Base-by-base conservation (phyloP, 352 stramenopile species). In the Pythium plurisporium region DNA sequence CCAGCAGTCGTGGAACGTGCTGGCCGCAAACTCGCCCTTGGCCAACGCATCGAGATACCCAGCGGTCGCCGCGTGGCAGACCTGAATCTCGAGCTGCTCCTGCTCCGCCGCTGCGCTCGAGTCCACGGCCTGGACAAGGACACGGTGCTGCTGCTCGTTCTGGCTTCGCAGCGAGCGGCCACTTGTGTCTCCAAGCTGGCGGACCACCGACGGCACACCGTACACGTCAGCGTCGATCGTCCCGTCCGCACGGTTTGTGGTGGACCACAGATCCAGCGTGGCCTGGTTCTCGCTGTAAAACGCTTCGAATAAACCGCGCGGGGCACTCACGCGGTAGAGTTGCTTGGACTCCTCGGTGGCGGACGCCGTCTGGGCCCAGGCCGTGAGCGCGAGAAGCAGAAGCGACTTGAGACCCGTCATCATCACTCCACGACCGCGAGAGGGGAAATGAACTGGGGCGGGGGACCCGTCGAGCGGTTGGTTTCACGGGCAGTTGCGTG, bases 1-100 rank as follows among this genome's bases (percentile, higher is more conserved):
- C 57, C 66, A 75, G 43, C 68, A 75, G 41, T 72, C 55, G 46
- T 72, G 69, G 48, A 75, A 75, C 3, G 27, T 43, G 31, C 57
- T 75, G 20, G 48, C 36, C 8, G 53, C 62, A 54, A 70, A 75
- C 11, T 17, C 31, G 10, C 40, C 29, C 1, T 48, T 9, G 15
- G 25, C 43, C 5, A 66, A 11, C 3, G 20, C 10, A 6, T 61
- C 27, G 20, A 61, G 29, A 37, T 57, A 66, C 8, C 22, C 50
- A 11, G 36, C 34, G 1, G 59, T 66, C 17, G 17, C 5, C 1
- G 3, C 22, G 44, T 66, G 50, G 50, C 59, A 66, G 15, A 10
- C 30, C 8, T 41, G 27, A 19, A 65, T 43, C 1, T 65, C 41
- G 20, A 33, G 17, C 49, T 59, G 25, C 37, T 65, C 57, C 19